Percentiles rank a stretch among this genome's conserved stretches.
phyloP scores from a whole-genome alignment of 371 early-diverging fungal species.

The Rhizopus delemar region DNA sequence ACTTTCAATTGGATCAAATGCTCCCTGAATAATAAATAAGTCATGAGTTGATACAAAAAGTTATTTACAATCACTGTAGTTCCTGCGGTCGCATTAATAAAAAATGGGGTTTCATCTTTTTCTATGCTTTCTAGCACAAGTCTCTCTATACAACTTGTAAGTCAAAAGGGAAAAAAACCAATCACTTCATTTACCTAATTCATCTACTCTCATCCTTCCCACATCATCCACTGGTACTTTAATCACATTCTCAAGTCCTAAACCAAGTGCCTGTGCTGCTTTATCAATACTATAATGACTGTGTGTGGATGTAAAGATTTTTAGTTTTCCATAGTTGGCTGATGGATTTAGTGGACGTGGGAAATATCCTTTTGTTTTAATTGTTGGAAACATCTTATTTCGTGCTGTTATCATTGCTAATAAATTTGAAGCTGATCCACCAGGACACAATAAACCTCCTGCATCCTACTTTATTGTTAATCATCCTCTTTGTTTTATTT shows the following conservation, averaged over 20 bases:
- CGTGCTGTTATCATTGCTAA: conserved; percentile 83
- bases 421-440: conserved; percentile 80
- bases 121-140: conserved; percentile 48
- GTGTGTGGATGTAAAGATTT: conserved; percentile 74
- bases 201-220: conserved; percentile 68
- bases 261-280: conserved; percentile 71
- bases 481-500: not conserved
- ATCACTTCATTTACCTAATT: conserved; percentile 47
- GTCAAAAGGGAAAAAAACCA: not conserved
- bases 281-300: conserved; percentile 85
- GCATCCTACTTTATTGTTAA: conserved; percentile 27
- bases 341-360: conserved; percentile 43
- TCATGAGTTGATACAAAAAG: not conserved
- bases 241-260: conserved; percentile 73
- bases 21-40: conserved; percentile 46
- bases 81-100: conserved; percentile 85
- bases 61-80: conserved; percentile 77
- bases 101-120: conserved; percentile 66
- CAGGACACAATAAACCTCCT: conserved; percentile 78
- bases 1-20: conserved; percentile 75
- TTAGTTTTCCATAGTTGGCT: conserved; percentile 53
- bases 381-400: conserved; percentile 67
- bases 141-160: conserved; percentile 36
- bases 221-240: conserved; percentile 65
- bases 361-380: conserved; percentile 57